These are phyloP conservation scores for Candida smagusa DNA, from an alignment of 1,139 yeast species.

Conservation along the genomic window DNA sequence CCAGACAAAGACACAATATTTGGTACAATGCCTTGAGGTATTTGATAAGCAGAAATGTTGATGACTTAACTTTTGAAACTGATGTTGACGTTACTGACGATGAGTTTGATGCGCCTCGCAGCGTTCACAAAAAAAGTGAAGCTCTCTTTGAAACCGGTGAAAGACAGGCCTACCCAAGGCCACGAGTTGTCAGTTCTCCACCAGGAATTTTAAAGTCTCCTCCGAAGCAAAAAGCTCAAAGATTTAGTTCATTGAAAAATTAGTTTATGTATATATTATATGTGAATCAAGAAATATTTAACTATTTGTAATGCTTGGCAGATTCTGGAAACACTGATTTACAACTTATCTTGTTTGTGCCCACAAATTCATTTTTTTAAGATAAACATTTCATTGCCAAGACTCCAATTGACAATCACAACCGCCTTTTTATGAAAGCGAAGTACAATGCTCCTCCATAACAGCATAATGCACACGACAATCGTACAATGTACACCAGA, in stretches of 20 bases:
- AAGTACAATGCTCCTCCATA: too few relatives aligned
- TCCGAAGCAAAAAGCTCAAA: constrained; percentile 18
- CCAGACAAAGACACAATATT: constrained; percentile 82
- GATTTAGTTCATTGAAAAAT: constrained; percentile 21
- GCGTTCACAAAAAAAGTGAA: constrained; percentile 5
- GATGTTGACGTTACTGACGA: constrained; percentile 10
- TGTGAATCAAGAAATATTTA: neutral
- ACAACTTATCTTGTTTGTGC: too few relatives aligned
- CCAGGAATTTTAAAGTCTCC: constrained; percentile 11
- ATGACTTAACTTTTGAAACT: constrained; percentile 52
- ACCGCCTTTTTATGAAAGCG: too few relatives aligned
- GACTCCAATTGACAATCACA: too few relatives aligned
- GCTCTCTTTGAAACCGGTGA: constrained; percentile 22
- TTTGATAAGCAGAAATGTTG: constrained; percentile 65
- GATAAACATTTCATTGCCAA: too few relatives aligned
- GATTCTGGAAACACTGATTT: too few relatives aligned
- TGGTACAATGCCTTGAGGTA: constrained; percentile 88
- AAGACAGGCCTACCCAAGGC: constrained; percentile 32
- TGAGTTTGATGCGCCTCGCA: constrained; percentile 4
- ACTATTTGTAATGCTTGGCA: neutral
- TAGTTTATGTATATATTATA: constrained; percentile 1
- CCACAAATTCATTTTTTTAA: too few relatives aligned
- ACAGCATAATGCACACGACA: too few relatives aligned
- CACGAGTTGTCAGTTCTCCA: constrained; percentile 22
- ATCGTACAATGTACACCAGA: too few relatives aligned